Evolutionary conservation across 1,139 yeast species (phyloP).

Genomic region (Meyerozyma smithsonii): DNA sequence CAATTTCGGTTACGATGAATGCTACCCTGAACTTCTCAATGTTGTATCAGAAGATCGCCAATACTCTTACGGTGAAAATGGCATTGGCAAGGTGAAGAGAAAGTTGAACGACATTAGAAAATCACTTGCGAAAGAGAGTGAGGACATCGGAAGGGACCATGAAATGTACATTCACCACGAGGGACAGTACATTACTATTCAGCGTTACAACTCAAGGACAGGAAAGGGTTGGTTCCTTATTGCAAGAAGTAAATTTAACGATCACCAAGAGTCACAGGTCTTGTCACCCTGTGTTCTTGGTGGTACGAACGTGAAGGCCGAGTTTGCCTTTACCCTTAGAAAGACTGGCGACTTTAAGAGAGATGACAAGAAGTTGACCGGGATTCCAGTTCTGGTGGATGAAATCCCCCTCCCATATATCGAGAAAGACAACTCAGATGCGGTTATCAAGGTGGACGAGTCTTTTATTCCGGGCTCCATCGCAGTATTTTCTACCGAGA

Average conservation of each 20-base stretch:
- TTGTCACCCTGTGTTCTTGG: constrained; percentile 58
- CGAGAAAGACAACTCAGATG: constrained; percentile 32
- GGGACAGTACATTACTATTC: constrained; percentile 87
- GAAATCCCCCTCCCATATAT: constrained; percentile 50
- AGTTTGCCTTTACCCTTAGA: constrained; percentile 56
- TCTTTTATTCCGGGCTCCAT: constrained; percentile 86
- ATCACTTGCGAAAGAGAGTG: constrained; percentile 60
- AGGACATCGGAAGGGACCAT: constrained; percentile 63
- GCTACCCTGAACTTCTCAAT: constrained; percentile 75
- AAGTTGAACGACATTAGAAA: constrained; percentile 55
- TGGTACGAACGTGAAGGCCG: constrained; percentile 61
- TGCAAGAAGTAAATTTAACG: constrained; percentile 74
- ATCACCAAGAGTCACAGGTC: constrained; percentile 39
- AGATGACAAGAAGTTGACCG: constrained; percentile 40
- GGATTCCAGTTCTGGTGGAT: constrained; percentile 62
- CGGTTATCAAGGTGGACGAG: constrained; percentile 52
- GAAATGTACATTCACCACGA: constrained; percentile 96
- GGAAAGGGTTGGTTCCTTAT: constrained; percentile 88
- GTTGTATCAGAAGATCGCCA: constrained; percentile 74
- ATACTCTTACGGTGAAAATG: constrained; percentile 55
- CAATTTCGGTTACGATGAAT: constrained; percentile 90
- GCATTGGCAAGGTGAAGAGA: constrained; percentile 69
- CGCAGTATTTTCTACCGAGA: constrained; percentile 72
- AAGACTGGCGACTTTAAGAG: constrained; percentile 46
- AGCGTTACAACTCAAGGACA: constrained; percentile 74